Evolutionary conservation across 2,329 filamentous ascomycete genomes (phyloP).

Genomic region (Rasamsonia emersonii): DNA sequence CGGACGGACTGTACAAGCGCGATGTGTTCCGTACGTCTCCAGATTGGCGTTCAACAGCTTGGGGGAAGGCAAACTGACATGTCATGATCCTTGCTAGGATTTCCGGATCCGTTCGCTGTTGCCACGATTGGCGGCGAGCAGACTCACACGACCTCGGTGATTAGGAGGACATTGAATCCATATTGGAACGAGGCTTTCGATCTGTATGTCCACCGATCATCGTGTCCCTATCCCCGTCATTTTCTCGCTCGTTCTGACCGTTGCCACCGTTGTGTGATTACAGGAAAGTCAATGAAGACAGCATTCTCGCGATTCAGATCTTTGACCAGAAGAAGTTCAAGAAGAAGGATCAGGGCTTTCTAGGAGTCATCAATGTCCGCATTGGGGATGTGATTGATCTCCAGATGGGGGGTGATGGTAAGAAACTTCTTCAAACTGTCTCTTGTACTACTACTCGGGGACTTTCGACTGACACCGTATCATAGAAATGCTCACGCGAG

Average conservation of each 20-base stretch:
- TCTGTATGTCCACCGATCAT: slow-evolving; percentile 62
- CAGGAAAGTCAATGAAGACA: slow-evolving; percentile 87
- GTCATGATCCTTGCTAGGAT: slow-evolving; percentile 50
- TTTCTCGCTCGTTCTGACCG: too few species aligned
- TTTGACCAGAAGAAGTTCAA: slow-evolving; percentile 99
- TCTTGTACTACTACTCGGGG: slow-evolving; percentile 12
- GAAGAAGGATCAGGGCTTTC: slow-evolving; percentile 99
- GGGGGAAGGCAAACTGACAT: slow-evolving; percentile 2
- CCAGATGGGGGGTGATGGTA: slow-evolving; percentile 83
- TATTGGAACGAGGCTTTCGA: slow-evolving; percentile 99
- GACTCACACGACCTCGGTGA: slow-evolving; percentile 94
- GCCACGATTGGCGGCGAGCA: slow-evolving; percentile 96
- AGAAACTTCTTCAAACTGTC: slow-evolving; percentile 17
- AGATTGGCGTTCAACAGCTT: slow-evolving; percentile 1
- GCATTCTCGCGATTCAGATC: slow-evolving; percentile 93
- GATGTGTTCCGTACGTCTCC: slow-evolving; percentile 87
- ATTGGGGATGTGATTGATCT: slow-evolving; percentile 92
- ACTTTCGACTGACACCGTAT: slow-evolving; percentile 19
- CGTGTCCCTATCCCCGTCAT: not conserved
- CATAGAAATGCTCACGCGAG: slow-evolving; percentile 88
- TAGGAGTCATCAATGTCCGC: slow-evolving; percentile 94
- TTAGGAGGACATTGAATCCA: slow-evolving; percentile 96
- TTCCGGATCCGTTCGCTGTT: slow-evolving; percentile 95
- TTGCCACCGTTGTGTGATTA: slow-evolving; percentile 9
- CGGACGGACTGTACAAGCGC: slow-evolving; percentile 96